Conservation (phyloP, 2,329 filamentous ascomycete genomes). For the Penicillium fuscoglaucum region DNA sequence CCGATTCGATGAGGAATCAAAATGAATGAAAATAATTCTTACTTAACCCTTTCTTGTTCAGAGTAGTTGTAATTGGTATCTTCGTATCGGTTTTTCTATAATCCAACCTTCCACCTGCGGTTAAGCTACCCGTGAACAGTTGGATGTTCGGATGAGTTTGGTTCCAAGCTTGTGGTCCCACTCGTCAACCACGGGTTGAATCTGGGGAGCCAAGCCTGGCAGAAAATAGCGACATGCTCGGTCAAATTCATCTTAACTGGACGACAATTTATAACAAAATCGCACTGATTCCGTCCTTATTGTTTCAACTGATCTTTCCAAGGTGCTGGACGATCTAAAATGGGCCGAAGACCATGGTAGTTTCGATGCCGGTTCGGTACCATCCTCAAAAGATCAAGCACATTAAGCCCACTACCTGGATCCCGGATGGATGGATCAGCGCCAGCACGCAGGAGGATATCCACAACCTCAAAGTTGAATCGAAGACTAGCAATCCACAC, state of each 20-base stretch:
- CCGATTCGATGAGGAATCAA: conserved; percentile 14
- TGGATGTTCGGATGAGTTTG: neutral
- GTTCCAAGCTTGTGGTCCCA: neutral
- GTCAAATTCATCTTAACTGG: neutral
- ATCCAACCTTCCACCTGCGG: neutral
- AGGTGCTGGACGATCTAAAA: conserved; percentile 8
- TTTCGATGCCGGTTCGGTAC: neutral
- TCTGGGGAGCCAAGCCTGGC: neutral
- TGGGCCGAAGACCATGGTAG: conserved; percentile 9
- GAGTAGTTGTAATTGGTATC: neutral
- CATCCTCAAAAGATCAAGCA: conserved; percentile 11
- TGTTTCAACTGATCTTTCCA: conserved; percentile 1
- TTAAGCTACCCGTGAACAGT: neutral
- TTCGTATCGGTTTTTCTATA: neutral
- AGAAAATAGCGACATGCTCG: neutral
- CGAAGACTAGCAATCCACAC: conserved; percentile 20
- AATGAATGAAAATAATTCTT: conserved; percentile 2
- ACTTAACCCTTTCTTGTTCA: neutral
- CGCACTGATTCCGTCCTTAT: neutral
- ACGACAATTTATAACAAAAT: too few relatives aligned
- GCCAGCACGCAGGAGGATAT: conserved; percentile 21
- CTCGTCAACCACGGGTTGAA: neutral
- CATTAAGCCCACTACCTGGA: conserved; percentile 12
- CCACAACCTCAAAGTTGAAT: conserved; percentile 16
- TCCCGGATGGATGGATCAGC: conserved; percentile 21